A percentile compares a stretch with the other conserved stretches of the same genome.
phyloP scores from a whole-genome alignment of 2,329 filamentous ascomycete genomes.

The Xylariaceae sp. region DNA sequence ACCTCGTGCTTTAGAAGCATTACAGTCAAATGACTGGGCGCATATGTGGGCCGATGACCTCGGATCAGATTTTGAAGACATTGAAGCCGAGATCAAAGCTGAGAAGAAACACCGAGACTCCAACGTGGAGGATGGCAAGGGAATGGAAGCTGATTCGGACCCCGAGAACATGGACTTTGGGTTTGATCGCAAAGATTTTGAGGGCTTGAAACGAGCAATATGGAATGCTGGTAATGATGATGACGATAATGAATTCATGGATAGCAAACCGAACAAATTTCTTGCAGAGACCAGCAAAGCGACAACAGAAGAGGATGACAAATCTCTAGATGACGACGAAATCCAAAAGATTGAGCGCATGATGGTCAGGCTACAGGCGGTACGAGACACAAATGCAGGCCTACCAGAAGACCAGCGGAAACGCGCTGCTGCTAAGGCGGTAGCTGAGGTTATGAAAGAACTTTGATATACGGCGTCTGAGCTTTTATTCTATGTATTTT shows the following conservation, averaged over 20 bases:
- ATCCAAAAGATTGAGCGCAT: slow-evolving; percentile 66
- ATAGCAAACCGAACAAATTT: slow-evolving; percentile 29
- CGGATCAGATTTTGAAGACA: slow-evolving; percentile 43
- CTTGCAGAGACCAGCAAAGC: slow-evolving; percentile 25
- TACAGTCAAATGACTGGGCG: slow-evolving; percentile 71
- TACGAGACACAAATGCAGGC: slow-evolving; percentile 63
- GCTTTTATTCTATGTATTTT: no score
- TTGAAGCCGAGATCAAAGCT: slow-evolving; percentile 39
- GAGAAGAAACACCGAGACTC: slow-evolving; percentile 35
- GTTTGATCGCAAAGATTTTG: slow-evolving; percentile 59
- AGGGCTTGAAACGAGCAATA: slow-evolving; percentile 58
- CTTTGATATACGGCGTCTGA: no score
- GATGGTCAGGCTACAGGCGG: slow-evolving; percentile 69
- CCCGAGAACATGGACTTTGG: slow-evolving; percentile 58
- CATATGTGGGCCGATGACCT: slow-evolving; percentile 41
- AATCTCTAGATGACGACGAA: slow-evolving; percentile 51
- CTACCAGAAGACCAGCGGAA: slow-evolving; percentile 66
- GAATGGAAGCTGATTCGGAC: slow-evolving; percentile 43
- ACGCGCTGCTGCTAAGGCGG: slow-evolving; percentile 64
- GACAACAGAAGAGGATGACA: slow-evolving; percentile 26
- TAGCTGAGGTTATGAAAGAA: slow-evolving; percentile 69
- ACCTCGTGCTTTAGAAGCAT: slow-evolving; percentile 62
- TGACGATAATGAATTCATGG: slow-evolving; percentile 29
- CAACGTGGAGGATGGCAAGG: slow-evolving; percentile 36
- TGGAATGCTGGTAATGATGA: slow-evolving; percentile 45